phyloP scores from a whole-genome alignment of 331 rosid species.

The Ulmus americana region DNA sequence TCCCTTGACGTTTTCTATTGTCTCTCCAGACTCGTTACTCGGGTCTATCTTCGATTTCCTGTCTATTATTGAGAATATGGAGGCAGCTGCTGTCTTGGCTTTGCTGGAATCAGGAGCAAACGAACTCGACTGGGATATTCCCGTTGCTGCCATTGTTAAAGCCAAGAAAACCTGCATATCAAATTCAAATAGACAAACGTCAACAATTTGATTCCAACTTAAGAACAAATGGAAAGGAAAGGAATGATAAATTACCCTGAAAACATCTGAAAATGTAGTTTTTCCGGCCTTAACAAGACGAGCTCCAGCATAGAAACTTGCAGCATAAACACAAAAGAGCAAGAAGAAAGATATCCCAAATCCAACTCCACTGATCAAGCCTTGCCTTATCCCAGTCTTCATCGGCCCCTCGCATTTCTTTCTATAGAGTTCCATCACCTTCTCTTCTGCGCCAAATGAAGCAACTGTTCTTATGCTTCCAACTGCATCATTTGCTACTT shows the following conservation, averaged over 20 bases:
- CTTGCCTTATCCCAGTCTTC: conserved; percentile 52
- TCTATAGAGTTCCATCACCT: conserved; percentile 66
- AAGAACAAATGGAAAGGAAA: background rate
- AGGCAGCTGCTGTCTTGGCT: conserved; percentile 56
- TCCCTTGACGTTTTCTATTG: conserved; percentile 44
- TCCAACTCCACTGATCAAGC: conserved; percentile 69
- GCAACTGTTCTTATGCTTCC: conserved; percentile 77
- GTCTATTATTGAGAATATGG: conserved; percentile 58
- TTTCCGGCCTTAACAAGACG: conserved; percentile 43
- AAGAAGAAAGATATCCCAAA: conserved; percentile 72
- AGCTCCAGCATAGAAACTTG: conserved; percentile 83
- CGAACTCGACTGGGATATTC: conserved; percentile 59
- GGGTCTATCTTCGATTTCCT: conserved; percentile 56
- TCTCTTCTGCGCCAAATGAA: conserved; percentile 76
- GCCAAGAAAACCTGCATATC: conserved; percentile 75
- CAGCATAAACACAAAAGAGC: conserved; percentile 58
- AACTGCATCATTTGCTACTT: conserved; percentile 75
- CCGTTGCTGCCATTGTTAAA: conserved; percentile 65
- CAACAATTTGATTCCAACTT: background rate
- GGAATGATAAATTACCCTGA: conserved; percentile 37
- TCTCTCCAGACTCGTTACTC: conserved; percentile 49
- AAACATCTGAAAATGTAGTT: conserved; percentile 51
- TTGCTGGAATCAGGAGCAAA: conserved; percentile 51
- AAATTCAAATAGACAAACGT: background rate
- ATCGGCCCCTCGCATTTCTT: conserved; percentile 67